Base-by-base conservation (phyloP, 148 eudicot genomes). In the Rhododendron mucronatum region DNA sequence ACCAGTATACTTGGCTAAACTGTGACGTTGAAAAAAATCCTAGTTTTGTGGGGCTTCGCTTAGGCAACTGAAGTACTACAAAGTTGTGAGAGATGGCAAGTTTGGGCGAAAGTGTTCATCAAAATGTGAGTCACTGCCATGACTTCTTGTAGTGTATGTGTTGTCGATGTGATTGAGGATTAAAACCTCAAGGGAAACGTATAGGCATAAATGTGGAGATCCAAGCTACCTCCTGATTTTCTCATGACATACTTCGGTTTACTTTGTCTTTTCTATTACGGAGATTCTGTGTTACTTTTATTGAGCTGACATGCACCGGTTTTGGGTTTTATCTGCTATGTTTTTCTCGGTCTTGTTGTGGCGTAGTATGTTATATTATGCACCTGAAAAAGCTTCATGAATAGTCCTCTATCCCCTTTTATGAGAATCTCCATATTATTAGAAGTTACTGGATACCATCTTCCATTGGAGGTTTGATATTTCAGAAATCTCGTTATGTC, bases 281-380 rank as follows among this genome's bases (percentile, higher is more conserved):
- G 53, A 45, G 30, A 78, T 45, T 37, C 78, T 15, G 23, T 28
- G 10, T 14, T 11, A 28, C 63, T 28, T 37, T 23, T 78, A 20
- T 45, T 45, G 82, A n/a, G 23, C 41, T 3, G 13, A 28, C n/a
- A 14, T 80, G 39, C 21, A 23, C 53, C 1, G 57, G 9, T 80
- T 80, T 80, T 63, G 50, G 63, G 41, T 50, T 80, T 80, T 28
- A 80, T 80, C n/a, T 80, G 57, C 51, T 79, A 3, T 48, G 61
- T 14, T 55, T 44, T 50, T 80, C 39, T 50, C 1, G 20, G 20
- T 23, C 12, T 63, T 78, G 18, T 26, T 78, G 35, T 5, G 2
- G 48, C 26, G 80, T 16, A 20, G 59, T 45, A 13, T 53, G 82
- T 23, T 44, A 41, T 9, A 78, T 18, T 11, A 11, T 28, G 12